Conservation (phyloP, 2,329 filamentous ascomycete genomes). For the Penicillium sp. region DNA sequence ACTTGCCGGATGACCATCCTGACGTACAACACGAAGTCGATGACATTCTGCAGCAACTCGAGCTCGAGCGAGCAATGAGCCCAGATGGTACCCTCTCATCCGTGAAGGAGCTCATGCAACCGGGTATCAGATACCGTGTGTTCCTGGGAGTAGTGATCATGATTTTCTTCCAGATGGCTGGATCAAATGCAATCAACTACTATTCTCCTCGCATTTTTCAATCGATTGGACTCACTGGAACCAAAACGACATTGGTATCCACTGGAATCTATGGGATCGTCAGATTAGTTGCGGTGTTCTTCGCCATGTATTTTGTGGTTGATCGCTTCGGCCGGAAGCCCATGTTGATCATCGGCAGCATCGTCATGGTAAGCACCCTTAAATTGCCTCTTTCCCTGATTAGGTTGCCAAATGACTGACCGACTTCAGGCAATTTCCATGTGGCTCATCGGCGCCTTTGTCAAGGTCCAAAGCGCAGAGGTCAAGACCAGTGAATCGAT, state of each 20-base stretch:
- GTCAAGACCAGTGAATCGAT: slow-evolving; percentile 57
- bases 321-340: slow-evolving; percentile 50
- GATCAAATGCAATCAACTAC: slow-evolving; percentile 63
- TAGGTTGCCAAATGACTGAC: slow-evolving; percentile 53
- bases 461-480: slow-evolving; percentile 45
- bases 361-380: slow-evolving; percentile 60
- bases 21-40: slow-evolving; percentile 60
- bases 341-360: slow-evolving; percentile 65
- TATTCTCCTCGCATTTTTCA: slow-evolving; percentile 57
- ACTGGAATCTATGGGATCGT: slow-evolving; percentile 50
- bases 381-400: slow-evolving; percentile 49
- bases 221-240: slow-evolving; percentile 60
- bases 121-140: slow-evolving; percentile 55
- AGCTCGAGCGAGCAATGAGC: slow-evolving; percentile 47
- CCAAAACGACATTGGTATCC: slow-evolving; percentile 69
- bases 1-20: slow-evolving; percentile 54
- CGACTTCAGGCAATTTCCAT: slow-evolving; percentile 62
- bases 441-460: slow-evolving; percentile 67
- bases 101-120: slow-evolving; percentile 53
- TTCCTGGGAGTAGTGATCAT: slow-evolving; percentile 56
- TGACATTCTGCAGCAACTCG: slow-evolving; percentile 63
- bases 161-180: slow-evolving; percentile 56
- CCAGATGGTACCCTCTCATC: slow-evolving; percentile 46
- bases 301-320: slow-evolving; percentile 51
- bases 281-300: slow-evolving; percentile 67